A percentile compares a stretch with the other conserved stretches of the same genome.
These are phyloP conservation scores for Leccinum uliginosum DNA, from an alignment of 768 basidiomycete species.

Conservation along the genomic window DNA sequence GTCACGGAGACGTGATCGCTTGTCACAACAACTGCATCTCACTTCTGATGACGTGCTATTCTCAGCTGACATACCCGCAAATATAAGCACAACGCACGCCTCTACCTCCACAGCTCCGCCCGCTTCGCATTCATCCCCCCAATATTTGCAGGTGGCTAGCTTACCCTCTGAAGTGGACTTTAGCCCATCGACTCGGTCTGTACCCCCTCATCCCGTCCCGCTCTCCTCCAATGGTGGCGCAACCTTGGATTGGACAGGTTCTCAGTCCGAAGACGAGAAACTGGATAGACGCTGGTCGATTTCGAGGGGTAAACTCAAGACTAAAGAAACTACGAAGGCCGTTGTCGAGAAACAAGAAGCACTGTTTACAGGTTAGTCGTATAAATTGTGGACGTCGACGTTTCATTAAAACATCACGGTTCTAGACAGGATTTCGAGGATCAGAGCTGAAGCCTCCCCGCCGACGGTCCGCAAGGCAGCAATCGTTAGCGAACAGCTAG, in stretches of 20 bases:
- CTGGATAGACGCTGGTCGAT: conserved; percentile 63
- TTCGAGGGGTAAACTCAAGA: conserved; percentile 48
- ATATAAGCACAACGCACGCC: conserved; percentile 26
- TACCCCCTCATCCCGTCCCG: conserved; percentile 59
- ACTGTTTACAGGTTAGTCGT: conserved; percentile 47
- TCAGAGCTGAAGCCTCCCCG: conserved; percentile 46
- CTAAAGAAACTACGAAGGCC: conserved; percentile 46
- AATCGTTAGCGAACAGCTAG: conserved; percentile 62
- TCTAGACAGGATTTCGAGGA: conserved; percentile 54
- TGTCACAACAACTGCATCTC: conserved; percentile 22
- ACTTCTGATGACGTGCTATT: conserved; percentile 19
- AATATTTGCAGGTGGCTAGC: conserved; percentile 15
- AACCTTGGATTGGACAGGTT: conserved; percentile 73
- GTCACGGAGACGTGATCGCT: conserved; percentile 68
- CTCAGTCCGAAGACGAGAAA: conserved; percentile 49
- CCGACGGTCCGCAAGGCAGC: conserved; percentile 60
- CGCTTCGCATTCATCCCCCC: conserved; percentile 16
- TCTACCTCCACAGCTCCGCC: conserved; percentile 27
- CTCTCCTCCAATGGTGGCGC: conserved; percentile 63
- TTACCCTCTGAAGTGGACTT: conserved; percentile 57
- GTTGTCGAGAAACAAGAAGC: conserved; percentile 58
- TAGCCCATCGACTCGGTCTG: conserved; percentile 54
- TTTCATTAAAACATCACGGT: not conserved
- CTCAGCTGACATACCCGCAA: conserved; percentile 25
- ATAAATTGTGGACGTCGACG: conserved; percentile 1